Base-by-base conservation (phyloP, 331 rosid species). In the Malus hybrid region DNA sequence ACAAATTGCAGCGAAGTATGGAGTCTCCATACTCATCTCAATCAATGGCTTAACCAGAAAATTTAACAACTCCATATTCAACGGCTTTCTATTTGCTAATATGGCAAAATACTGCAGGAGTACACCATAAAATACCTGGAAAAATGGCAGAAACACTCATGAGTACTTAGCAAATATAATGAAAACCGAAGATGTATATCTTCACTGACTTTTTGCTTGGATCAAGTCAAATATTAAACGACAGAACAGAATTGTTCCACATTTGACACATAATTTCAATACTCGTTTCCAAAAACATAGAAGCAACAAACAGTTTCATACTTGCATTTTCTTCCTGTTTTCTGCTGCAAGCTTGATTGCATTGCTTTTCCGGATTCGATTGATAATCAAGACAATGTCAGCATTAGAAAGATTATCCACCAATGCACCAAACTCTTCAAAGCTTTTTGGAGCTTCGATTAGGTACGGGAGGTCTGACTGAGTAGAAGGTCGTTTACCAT, bases 1-100 rank as follows among this genome's bases (percentile, higher is more conserved):
- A 89, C 99, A 94, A 72, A 91, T 86, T 74, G 99, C 89, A 84
- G 99, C 96, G 42, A 90, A 94, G 78, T 86, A 92, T 14, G 99
- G 99, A 65, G 86, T 87, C 86, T 94, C 97, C 74, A 39, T 79
- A 78, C 99, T 94, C 88, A 92, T 92, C 76, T 94, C 97, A 81
- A 87, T 86, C 89, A 94, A 82, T 22, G 99, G 92, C 80, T 90
- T 92, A 80, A 88, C 91, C 80, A 92, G 81, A 77, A 86, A 78
- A 80, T 90, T 86, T 67, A 89, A 77, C 66, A 92, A 84, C 78
- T 89, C 93, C 63, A 85, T 76, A 68, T 90, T 90, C 77, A 94
- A 78, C 1, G 93, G 97, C 74, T 80, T 90, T 81, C 81, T 82
- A 79, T 76, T 85, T 63, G 96, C 92, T 83, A 88, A 64, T 71